These are phyloP conservation scores for Lachnellula subtilissima DNA, from an alignment of 2,329 filamentous ascomycete genomes.

Conservation along the genomic window DNA sequence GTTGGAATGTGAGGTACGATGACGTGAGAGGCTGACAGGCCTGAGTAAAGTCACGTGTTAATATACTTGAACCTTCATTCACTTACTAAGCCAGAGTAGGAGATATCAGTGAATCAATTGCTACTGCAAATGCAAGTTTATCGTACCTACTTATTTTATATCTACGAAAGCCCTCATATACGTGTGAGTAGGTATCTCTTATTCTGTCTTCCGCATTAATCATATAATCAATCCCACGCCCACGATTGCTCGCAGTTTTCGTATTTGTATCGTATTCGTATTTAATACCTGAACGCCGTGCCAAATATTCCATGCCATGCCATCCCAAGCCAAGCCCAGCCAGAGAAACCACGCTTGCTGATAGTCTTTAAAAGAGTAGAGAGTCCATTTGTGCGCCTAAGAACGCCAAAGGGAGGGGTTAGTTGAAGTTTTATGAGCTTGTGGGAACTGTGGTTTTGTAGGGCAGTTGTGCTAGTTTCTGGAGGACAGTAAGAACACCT, in stretches of 20 bases:
- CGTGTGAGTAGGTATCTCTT: background rate
- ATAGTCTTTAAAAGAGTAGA: background rate
- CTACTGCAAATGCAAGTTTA: too few species aligned
- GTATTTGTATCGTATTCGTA: background rate
- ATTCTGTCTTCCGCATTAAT: background rate
- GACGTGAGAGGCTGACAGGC: background rate
- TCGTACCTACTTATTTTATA: too few species aligned
- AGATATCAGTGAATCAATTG: too few species aligned
- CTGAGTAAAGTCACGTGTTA: background rate
- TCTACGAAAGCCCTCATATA: background rate
- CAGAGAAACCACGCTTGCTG: background rate
- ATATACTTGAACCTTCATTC: too few species aligned
- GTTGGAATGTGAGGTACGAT: background rate
- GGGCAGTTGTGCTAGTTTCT: slow-evolving; percentile 35
- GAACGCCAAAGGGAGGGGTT: background rate
- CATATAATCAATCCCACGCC: background rate
- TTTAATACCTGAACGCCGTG: background rate
- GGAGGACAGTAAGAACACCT: slow-evolving; percentile 42
- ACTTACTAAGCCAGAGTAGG: too few species aligned
- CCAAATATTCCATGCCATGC: background rate
- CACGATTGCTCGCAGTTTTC: background rate
- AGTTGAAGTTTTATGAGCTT: background rate
- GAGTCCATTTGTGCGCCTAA: background rate
- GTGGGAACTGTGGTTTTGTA: slow-evolving; percentile 1
- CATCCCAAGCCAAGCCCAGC: too few species aligned